Evolutionary conservation across 768 basidiomycete species (phyloP).

Genomic region (Cystofilobasidium capitatum): DNA sequence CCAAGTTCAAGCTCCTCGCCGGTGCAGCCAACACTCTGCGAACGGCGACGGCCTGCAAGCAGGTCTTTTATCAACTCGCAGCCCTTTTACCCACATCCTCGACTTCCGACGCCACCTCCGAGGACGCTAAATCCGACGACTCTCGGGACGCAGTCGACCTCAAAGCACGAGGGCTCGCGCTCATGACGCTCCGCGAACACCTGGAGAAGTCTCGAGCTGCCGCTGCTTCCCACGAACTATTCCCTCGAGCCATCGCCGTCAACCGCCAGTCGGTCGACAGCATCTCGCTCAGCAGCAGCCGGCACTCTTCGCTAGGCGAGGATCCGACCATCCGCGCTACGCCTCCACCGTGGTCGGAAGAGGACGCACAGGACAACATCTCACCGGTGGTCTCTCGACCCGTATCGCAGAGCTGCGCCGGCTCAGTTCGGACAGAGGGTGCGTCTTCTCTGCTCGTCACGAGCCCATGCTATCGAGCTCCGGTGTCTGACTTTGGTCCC

Average conservation of each 20-base stretch:
- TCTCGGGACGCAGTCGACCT: too few relatives aligned
- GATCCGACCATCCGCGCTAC: neutral
- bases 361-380: neutral
- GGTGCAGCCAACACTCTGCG: conserved; percentile 82
- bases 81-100: neutral
- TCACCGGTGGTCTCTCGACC: neutral
- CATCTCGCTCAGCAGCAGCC: neutral
- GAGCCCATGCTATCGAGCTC: neutral
- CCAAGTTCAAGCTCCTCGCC: conserved; percentile 64
- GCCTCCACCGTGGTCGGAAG: neutral
- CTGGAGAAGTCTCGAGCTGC: neutral
- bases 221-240: neutral
- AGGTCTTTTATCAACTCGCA: conserved; percentile 54
- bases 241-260: neutral
- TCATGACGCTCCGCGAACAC: neutral
- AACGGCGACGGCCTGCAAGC: conserved; percentile 77
- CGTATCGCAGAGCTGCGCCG: neutral
- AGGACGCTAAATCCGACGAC: neutral
- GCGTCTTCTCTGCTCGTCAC: neutral
- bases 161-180: neutral
- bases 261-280: neutral
- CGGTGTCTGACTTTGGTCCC: too few relatives aligned
- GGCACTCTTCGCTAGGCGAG: neutral
- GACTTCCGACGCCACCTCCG: conserved; percentile 1
- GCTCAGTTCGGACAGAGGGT: neutral